Conservation (phyloP, 768 basidiomycete species). For the Auricularia heimuer region DNA sequence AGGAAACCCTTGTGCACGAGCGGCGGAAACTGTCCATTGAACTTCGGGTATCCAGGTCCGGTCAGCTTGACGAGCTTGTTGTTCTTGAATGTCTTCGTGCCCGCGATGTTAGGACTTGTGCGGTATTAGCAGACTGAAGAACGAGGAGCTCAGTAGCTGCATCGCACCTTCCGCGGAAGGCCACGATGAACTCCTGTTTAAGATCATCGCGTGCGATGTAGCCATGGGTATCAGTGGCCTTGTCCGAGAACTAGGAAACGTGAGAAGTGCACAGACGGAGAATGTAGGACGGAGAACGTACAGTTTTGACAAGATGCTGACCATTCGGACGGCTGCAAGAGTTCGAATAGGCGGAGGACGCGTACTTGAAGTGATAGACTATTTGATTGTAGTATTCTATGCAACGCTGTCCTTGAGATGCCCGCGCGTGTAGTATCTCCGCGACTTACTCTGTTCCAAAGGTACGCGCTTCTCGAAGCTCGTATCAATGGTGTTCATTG, state of each 20-base stretch:
- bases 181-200: conserved; percentile 38
- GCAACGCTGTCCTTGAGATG: background rate
- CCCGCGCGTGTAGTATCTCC: background rate
- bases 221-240: conserved; percentile 36
- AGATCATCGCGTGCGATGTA: conserved; percentile 39
- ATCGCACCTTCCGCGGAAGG: conserved; percentile 34
- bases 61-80: background rate
- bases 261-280: background rate
- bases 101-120: background rate
- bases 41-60: background rate
- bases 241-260: conserved; percentile 29
- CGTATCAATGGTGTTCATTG: too few species aligned
- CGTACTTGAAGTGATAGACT: conserved; percentile 1
- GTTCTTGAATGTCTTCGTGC: background rate
- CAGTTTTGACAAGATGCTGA: background rate
- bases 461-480: background rate
- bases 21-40: conserved; percentile 17
- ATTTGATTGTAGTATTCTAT: background rate
- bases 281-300: background rate
- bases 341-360: background rate
- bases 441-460: background rate
- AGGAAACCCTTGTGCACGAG: conserved; percentile 45
- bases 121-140: background rate
- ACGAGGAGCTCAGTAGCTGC: background rate
- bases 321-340: background rate